Conservation (phyloP, 352 stramenopile species). For the Pythium angustatum region DNA sequence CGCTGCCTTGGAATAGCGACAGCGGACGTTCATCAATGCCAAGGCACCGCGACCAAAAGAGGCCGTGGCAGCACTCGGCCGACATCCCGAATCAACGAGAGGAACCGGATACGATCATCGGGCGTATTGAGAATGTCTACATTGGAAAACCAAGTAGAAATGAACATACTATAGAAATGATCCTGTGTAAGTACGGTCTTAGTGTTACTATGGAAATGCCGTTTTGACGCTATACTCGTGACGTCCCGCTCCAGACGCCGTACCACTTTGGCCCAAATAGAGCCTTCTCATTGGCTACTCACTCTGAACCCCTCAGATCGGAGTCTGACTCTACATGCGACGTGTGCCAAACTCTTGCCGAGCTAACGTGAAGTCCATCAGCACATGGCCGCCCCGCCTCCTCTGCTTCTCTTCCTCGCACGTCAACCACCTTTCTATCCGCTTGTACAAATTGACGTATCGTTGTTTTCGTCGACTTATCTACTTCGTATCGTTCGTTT, state of each 20-base stretch:
- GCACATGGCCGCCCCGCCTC: too few relatives aligned
- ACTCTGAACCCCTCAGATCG: neutral
- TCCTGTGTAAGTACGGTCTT: conserved; percentile 3
- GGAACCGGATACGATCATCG: conserved; percentile 7
- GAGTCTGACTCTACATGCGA: neutral
- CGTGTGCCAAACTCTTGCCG: too few relatives aligned
- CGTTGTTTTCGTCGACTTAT: too few relatives aligned
- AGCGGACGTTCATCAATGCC: neutral
- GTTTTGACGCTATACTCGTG: neutral
- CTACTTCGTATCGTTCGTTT: too few relatives aligned
- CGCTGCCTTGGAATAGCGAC: conserved; percentile 3
- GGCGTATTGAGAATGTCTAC: conserved; percentile 6
- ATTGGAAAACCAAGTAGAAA: conserved; percentile 13
- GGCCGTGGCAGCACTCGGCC: neutral
- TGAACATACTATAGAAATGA: conserved; percentile 13
- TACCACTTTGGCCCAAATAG: neutral
- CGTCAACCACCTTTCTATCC: too few relatives aligned
- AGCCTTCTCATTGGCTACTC: neutral
- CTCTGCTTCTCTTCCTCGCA: too few relatives aligned
- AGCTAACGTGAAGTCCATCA: too few relatives aligned
- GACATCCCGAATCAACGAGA: conserved; percentile 6
- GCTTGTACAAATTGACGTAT: too few relatives aligned
- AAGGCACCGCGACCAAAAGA: neutral
- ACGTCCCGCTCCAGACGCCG: neutral
- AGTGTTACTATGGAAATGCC: neutral